phyloP scores from a whole-genome alignment of 169 alveolate species.

The Prorocentrum cordatum region DNA sequence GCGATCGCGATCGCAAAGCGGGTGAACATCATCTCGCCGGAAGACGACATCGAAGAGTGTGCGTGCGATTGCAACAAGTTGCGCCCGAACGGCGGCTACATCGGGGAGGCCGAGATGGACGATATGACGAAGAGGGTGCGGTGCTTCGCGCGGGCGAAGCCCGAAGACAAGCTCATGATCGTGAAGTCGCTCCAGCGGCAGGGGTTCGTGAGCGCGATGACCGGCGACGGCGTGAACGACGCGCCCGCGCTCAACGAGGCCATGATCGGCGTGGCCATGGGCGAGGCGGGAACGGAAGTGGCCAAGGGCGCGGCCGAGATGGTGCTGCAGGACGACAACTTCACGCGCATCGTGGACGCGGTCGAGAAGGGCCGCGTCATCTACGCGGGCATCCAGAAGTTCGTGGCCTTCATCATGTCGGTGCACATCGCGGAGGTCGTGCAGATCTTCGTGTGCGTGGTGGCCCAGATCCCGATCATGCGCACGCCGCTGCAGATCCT shows the following conservation, averaged over 20 bases:
- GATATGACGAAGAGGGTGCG: constrained; percentile 71
- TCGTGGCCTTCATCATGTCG: constrained; percentile 86
- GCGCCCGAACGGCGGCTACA: constrained; percentile 53
- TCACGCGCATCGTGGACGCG: constrained; percentile 75
- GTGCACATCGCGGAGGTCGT: constrained; percentile 84
- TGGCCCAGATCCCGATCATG: constrained; percentile 20
- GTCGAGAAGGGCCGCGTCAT: constrained; percentile 66
- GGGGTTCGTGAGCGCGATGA: constrained; percentile 84
- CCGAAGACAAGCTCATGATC: constrained; percentile 85
- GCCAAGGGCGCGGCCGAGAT: constrained; percentile 90
- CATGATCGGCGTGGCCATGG: constrained; percentile 92
- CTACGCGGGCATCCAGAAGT: constrained; percentile 81
- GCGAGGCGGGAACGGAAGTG: constrained; percentile 84
- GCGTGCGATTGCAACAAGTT: constrained; percentile 44
- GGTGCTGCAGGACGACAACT: constrained; percentile 75
- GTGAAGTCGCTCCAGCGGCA: constrained; percentile 75
- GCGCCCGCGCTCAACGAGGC: constrained; percentile 92
- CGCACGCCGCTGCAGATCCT: constrained; percentile 74
- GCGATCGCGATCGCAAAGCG: constrained; percentile 92
- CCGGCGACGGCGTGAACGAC: constrained; percentile 89
- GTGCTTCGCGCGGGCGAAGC: constrained; percentile 87
- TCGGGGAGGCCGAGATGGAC: constrained; percentile 12
- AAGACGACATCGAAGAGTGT: constrained; percentile 18
- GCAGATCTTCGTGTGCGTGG: constrained; percentile 66
- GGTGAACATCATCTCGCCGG: constrained; percentile 76